Evolutionary conservation across 768 basidiomycete genomes (phyloP).

Genomic region (Hebeloma cylindrosporum): DNA sequence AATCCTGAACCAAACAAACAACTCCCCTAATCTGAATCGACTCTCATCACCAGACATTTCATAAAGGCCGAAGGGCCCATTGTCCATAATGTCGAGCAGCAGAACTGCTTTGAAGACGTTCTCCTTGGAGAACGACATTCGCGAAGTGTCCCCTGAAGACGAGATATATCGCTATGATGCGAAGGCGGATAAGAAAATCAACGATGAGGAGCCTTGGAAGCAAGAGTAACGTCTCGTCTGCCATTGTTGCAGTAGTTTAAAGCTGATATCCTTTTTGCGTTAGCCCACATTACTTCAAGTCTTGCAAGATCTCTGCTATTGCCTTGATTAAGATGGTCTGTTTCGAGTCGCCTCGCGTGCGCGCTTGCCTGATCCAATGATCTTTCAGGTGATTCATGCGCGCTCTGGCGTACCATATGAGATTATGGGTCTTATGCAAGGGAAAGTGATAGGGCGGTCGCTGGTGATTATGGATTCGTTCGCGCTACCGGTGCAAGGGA

Average conservation of each 20-base stretch:
- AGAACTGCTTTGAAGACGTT: conserved; percentile 76
- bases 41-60: not conserved
- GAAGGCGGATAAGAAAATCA: conserved; percentile 64
- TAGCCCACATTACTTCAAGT: conserved; percentile 80
- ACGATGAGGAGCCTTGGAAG: conserved; percentile 77
- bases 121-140: conserved; percentile 66
- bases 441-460: conserved; percentile 80
- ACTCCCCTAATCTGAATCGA: not conserved
- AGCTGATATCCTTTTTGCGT: not conserved
- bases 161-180: conserved; percentile 77
- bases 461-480: conserved; percentile 94
- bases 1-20: not conserved
- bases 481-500: conserved; percentile 95
- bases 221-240: conserved; percentile 62
- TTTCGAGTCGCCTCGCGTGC: not conserved
- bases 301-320: conserved; percentile 93
- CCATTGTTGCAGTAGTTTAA: not conserved
- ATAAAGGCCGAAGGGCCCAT: not conserved
- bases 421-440: conserved; percentile 99
- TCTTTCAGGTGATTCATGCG: conserved; percentile 88
- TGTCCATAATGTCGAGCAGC: conserved; percentile 40
- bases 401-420: conserved; percentile 97
- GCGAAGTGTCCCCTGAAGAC: conserved; percentile 72
- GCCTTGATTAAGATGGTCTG: conserved; percentile 93
- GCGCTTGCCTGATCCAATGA: not conserved